These are phyloP conservation scores for Coriaria nepalensis DNA, from an alignment of 306 rosid species.

Conservation along the genomic window DNA sequence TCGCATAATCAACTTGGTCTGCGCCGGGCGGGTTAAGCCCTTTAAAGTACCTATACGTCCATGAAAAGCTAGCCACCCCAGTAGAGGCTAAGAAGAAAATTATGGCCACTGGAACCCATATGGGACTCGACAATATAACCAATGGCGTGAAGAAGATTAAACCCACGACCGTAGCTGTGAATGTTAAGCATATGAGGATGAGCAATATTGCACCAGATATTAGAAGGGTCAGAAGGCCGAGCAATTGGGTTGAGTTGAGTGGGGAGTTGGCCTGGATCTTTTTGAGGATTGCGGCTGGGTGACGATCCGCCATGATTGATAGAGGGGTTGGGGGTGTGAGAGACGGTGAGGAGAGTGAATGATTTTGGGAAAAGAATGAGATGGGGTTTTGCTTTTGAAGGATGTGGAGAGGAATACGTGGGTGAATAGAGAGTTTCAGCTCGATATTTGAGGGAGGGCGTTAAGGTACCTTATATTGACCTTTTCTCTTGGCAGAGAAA, in stretches of 20 bases:
- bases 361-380: too few species aligned
- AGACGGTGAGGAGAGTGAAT: too few species aligned
- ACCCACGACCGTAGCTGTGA: constrained; percentile 21
- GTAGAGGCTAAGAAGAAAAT: constrained; percentile 21
- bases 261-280: constrained; percentile 9
- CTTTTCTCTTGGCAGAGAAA: too few species aligned
- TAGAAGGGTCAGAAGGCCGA: constrained; percentile 37
- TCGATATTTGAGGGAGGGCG: too few species aligned
- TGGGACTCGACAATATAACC: constrained; percentile 45
- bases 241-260: constrained; percentile 43
- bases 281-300: constrained; percentile 17
- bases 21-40: constrained; percentile 83
- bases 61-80: constrained; percentile 30
- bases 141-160: constrained; percentile 40
- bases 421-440: too few species aligned
- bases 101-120: constrained; percentile 52
- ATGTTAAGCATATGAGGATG: constrained; percentile 41
- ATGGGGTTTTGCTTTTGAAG: too few species aligned
- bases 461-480: too few species aligned
- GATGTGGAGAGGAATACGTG: too few species aligned
- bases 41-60: constrained; percentile 54
- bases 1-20: constrained; percentile 54
- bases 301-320: constrained; percentile 46
- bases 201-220: constrained; percentile 41
- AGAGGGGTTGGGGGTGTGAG: too few species aligned